Evolutionary conservation across 2,329 filamentous ascomycete species (phyloP).

Genomic region (Talaromyces albobiverticillius): DNA sequence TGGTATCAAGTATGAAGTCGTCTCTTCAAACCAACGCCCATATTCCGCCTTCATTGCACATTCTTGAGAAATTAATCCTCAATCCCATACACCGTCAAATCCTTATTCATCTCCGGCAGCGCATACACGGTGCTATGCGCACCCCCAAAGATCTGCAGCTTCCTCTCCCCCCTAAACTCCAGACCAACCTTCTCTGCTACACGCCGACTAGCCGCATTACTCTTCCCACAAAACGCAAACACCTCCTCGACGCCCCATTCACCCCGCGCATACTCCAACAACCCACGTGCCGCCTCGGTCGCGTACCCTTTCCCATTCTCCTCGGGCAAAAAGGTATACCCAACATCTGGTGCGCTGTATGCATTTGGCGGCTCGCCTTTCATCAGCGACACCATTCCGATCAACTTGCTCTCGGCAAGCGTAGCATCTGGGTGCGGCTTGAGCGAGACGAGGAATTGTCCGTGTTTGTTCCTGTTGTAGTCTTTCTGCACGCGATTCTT

Average conservation of each 20-base stretch:
- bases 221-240: slow-evolving; percentile 22
- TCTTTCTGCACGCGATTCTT: slow-evolving; percentile 4
- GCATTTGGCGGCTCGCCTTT: slow-evolving; percentile 19
- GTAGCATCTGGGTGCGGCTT: slow-evolving; percentile 1
- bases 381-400: slow-evolving; percentile 21
- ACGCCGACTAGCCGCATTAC: slow-evolving; percentile 18
- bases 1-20: background rate
- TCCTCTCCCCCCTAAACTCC: slow-evolving; percentile 19
- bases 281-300: slow-evolving; percentile 21
- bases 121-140: slow-evolving; percentile 19
- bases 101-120: slow-evolving; percentile 16
- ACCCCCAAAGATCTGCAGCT: slow-evolving; percentile 19
- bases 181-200: slow-evolving; percentile 25
- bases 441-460: slow-evolving; percentile 12
- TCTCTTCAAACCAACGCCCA: no score
- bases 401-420: slow-evolving; percentile 9
- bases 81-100: slow-evolving; percentile 19
- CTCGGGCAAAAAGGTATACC: slow-evolving; percentile 23
- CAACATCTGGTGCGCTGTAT: slow-evolving; percentile 20
- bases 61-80: slow-evolving; percentile 7
- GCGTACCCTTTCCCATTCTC: slow-evolving; percentile 26
- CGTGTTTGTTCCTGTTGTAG: slow-evolving; percentile 13
- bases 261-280: slow-evolving; percentile 19
- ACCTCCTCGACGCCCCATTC: slow-evolving; percentile 18
- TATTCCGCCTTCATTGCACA: no score